Evolutionary conservation across 2,329 filamentous ascomycete genomes (phyloP).

Genomic region (Eurotiales sp.): DNA sequence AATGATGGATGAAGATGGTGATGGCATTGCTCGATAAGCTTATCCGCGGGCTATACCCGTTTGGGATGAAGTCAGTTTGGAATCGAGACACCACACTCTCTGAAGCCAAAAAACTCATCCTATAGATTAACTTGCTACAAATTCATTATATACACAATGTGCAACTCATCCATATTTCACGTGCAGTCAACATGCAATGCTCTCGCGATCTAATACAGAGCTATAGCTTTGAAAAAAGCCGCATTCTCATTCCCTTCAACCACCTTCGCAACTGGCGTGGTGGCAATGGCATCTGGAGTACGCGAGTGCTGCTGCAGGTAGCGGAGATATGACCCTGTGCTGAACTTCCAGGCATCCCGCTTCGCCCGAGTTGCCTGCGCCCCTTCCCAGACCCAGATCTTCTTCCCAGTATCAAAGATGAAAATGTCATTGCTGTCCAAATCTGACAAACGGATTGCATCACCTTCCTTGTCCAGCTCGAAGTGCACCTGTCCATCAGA

Average conservation of each 20-base stretch:
- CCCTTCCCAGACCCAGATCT: conserved; percentile 66
- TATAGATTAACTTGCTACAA: too few relatives aligned
- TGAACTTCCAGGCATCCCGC: conserved; percentile 52
- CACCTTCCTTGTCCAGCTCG: conserved; percentile 55
- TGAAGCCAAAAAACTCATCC: too few relatives aligned
- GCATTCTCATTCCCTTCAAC: conserved; percentile 11
- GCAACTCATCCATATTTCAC: too few relatives aligned
- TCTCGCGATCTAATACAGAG: not conserved
- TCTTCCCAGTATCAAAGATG: conserved; percentile 55
- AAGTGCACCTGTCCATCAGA: conserved; percentile 55
- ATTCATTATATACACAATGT: too few relatives aligned
- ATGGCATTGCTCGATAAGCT: too few relatives aligned
- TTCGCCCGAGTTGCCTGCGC: conserved; percentile 55
- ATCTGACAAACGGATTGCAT: conserved; percentile 44
- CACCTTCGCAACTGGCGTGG: conserved; percentile 17
- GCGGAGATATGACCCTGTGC: conserved; percentile 7
- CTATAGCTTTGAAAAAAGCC: conserved; percentile 9
- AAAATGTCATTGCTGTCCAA: conserved; percentile 61
- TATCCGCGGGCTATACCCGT: too few relatives aligned
- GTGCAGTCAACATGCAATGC: too few relatives aligned
- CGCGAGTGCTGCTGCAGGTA: conserved; percentile 9
- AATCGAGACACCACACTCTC: too few relatives aligned
- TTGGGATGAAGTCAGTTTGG: too few relatives aligned
- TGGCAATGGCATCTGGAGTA: conserved; percentile 10
- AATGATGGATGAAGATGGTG: too few relatives aligned